phyloP scores from a whole-genome alignment of 768 basidiomycete species.

The Chiua virens region DNA sequence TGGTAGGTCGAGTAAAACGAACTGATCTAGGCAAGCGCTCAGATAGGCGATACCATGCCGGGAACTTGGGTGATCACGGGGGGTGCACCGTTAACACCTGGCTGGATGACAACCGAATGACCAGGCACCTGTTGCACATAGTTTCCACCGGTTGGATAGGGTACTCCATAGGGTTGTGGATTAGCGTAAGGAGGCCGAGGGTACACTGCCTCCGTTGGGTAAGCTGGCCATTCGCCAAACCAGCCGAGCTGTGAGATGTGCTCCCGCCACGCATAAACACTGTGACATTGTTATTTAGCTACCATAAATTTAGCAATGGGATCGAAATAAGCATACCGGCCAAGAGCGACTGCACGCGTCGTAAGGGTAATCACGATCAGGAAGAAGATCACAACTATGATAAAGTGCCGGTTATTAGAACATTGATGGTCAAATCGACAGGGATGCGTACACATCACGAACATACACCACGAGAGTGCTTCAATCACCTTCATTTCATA shows the following conservation, averaged over 20 bases:
- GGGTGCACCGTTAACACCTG: slow-evolving; percentile 57
- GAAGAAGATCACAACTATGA: slow-evolving; percentile 48
- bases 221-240: slow-evolving; percentile 73
- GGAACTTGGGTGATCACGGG: slow-evolving; percentile 65
- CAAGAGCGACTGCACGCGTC: slow-evolving; percentile 33
- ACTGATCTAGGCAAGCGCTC: slow-evolving; percentile 2
- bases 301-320: not conserved
- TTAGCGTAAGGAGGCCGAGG: slow-evolving; percentile 28
- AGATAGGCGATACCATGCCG: slow-evolving; percentile 24
- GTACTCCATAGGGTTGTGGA: slow-evolving; percentile 28
- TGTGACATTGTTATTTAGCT: slow-evolving; percentile 4
- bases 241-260: slow-evolving; percentile 63
- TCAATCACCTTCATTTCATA: slow-evolving; percentile 80
- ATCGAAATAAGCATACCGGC: slow-evolving; percentile 23
- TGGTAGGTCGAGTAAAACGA: not conserved
- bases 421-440: not conserved
- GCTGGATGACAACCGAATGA: slow-evolving; percentile 68
- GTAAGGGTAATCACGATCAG: slow-evolving; percentile 58
- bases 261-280: slow-evolving; percentile 33
- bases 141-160: slow-evolving; percentile 26
- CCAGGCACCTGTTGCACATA: slow-evolving; percentile 54
- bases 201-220: slow-evolving; percentile 31
- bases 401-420: not conserved
- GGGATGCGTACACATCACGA: slow-evolving; percentile 45
- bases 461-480: slow-evolving; percentile 77